phyloP scores from a whole-genome alignment of 768 basidiomycete genomes.

The Xerocomus potaroensis region DNA sequence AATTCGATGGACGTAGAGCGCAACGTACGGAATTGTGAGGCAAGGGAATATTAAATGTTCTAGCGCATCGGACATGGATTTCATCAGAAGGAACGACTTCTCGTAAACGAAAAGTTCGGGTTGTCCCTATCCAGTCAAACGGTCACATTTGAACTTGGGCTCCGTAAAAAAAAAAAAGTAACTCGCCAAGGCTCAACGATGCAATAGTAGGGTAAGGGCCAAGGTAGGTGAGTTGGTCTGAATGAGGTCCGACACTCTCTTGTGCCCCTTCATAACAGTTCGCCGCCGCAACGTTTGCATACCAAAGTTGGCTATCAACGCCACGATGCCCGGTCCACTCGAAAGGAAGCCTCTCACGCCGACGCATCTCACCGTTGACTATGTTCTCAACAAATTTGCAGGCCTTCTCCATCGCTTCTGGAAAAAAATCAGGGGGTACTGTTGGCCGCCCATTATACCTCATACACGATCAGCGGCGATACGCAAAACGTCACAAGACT shows the following conservation, averaged over 20 bases:
- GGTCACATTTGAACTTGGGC: background rate
- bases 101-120: slow-evolving; percentile 65
- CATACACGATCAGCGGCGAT: slow-evolving; percentile 7
- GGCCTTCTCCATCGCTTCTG: slow-evolving; percentile 72
- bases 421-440: slow-evolving; percentile 53
- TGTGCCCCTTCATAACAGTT: slow-evolving; percentile 82
- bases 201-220: slow-evolving; percentile 86
- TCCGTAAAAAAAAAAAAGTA: background rate
- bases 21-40: slow-evolving; percentile 69
- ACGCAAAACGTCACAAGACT: background rate
- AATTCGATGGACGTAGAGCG: slow-evolving; percentile 1
- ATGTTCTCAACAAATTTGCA: slow-evolving; percentile 64
- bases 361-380: slow-evolving; percentile 67
- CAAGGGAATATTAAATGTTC: slow-evolving; percentile 74
- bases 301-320: slow-evolving; percentile 43
- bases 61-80: slow-evolving; percentile 49
- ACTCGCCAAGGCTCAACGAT: slow-evolving; percentile 71
- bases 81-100: slow-evolving; percentile 72
- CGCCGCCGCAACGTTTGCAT: slow-evolving; percentile 81
- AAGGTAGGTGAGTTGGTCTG: slow-evolving; percentile 76
- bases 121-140: slow-evolving; percentile 46
- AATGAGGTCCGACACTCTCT: slow-evolving; percentile 79
- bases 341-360: slow-evolving; percentile 53
- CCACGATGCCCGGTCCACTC: slow-evolving; percentile 54
- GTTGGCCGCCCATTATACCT: slow-evolving; percentile 80